Percentiles rank a stretch among this genome's conserved stretches.
Conservation (phyloP, 129 eudicot genomes). For the Dittrichia graveolens region DNA sequence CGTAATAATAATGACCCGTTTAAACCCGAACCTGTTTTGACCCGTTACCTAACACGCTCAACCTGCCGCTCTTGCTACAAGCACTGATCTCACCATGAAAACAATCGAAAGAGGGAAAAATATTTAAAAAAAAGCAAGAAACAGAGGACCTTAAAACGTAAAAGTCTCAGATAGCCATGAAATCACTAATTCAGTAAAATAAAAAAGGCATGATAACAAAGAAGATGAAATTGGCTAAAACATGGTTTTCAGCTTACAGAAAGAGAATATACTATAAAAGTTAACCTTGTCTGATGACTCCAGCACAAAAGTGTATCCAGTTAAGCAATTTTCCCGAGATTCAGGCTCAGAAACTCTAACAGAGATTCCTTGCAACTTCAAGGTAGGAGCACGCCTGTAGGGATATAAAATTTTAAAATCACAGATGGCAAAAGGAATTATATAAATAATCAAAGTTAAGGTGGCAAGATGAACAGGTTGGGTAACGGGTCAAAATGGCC, state of each 20-base stretch:
- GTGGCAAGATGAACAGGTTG: background rate
- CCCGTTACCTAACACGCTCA: no score
- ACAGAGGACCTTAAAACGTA: background rate
- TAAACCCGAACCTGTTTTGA: background rate
- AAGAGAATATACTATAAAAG: background rate
- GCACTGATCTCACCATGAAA: background rate
- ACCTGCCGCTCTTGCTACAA: background rate
- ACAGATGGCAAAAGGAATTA: background rate
- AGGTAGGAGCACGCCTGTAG: slow-evolving; percentile 66
- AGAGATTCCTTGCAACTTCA: slow-evolving; percentile 59
- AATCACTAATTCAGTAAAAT: no score
- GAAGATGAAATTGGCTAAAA: background rate
- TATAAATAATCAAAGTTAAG: background rate
- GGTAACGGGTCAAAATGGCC: background rate
- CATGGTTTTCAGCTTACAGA: background rate
- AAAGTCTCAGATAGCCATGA: background rate
- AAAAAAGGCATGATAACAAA: background rate
- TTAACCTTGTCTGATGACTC: slow-evolving; percentile 68
- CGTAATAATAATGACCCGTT: background rate
- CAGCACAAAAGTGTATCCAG: slow-evolving; percentile 74
- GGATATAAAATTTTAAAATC: background rate
- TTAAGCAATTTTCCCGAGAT: slow-evolving; percentile 77
- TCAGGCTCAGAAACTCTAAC: slow-evolving; percentile 60
- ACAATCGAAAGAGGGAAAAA: background rate
- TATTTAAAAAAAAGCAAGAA: background rate